These are phyloP conservation scores for Auriculariales sp. DNA, from an alignment of 768 basidiomycete species.

Conservation along the genomic window DNA sequence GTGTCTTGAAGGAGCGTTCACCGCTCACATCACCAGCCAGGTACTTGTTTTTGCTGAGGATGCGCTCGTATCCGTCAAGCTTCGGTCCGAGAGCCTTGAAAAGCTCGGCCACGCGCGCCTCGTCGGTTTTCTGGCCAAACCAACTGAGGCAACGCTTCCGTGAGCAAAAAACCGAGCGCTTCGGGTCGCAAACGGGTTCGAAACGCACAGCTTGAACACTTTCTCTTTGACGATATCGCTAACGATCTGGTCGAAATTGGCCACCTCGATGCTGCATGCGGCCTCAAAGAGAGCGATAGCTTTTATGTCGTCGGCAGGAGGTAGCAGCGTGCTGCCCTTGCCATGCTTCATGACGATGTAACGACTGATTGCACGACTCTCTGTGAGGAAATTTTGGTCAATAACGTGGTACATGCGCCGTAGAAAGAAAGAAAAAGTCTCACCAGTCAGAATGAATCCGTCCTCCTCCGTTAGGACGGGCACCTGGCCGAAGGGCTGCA, in stretches of 20 bases:
- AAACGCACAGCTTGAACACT: slow-evolving; percentile 26
- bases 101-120: slow-evolving; percentile 1
- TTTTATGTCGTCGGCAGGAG: slow-evolving; percentile 20
- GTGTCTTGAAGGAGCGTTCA: too few relatives aligned
- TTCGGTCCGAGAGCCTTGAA: slow-evolving; percentile 18
- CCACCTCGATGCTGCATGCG: slow-evolving; percentile 31
- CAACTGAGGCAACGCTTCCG: background rate
- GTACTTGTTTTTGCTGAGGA: slow-evolving; percentile 42
- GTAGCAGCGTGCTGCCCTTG: slow-evolving; percentile 31
- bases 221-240: slow-evolving; percentile 28
- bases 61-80: slow-evolving; percentile 39
- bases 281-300: slow-evolving; percentile 35
- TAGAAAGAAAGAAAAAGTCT: background rate
- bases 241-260: slow-evolving; percentile 39
- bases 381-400: too few relatives aligned
- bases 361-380: slow-evolving; percentile 44
- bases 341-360: slow-evolving; percentile 45
- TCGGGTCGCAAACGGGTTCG: too few relatives aligned
- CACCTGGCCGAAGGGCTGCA: slow-evolving; percentile 53
- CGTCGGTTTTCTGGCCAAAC: background rate
- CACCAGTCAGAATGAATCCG: slow-evolving; percentile 38
- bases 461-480: slow-evolving; percentile 43
- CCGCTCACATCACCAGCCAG: slow-evolving; percentile 26
- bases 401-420: too few relatives aligned
- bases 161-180: background rate